Evolutionary conservation across 257 asterid genomes (phyloP), one percentile per base, ranked within the genome.

Genomic region (Solanum ossicruentum): DNA sequence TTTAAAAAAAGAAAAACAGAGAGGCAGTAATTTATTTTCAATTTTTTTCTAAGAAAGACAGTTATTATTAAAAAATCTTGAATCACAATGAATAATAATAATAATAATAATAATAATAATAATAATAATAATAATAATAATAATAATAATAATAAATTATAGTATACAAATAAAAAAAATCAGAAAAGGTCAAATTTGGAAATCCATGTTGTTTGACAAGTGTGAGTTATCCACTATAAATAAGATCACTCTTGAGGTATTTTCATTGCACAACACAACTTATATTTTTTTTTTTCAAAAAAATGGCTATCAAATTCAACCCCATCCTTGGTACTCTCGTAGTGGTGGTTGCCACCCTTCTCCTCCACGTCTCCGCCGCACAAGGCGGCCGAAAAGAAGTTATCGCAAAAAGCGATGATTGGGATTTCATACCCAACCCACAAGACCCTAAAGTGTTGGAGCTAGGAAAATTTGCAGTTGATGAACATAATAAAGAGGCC

Each of bases 381-480:
- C 20, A n/a, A 23, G 41, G 60, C 4, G 85, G 49, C 82, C 28
- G 56, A 55, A 26, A 23, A 3, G 83, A 71, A 43, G 47, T 43
- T 43, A 43, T 5, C 47, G 9, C 2, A 43, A 28, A 28, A 28
- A 28, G 32, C 32, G 49, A 45, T 8, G 49, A 8, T 45, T 45
- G 10, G 10, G 10, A 8, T 8, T 0, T 0, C 10, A 45, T 45
- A 45, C 11, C 49, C 1, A 9, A 45, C 3, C 2, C 8, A 45
- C 10, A 8, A 45, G 49, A 45, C 2, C 49, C 10, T 45, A 45
- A 45, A 45, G 49, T 45, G 3, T 10, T 45, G 10, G 11, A 57
- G 32, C 45, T 84, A 23, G 93, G 86, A 9, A 72, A 86, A 4
- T 92, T 81, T 56, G 92, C 92, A 54, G 89, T 92, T 77, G 49